These are phyloP conservation scores for Dalbergia oliveri DNA, from an alignment of 306 rosid species.

Conservation along the genomic window DNA sequence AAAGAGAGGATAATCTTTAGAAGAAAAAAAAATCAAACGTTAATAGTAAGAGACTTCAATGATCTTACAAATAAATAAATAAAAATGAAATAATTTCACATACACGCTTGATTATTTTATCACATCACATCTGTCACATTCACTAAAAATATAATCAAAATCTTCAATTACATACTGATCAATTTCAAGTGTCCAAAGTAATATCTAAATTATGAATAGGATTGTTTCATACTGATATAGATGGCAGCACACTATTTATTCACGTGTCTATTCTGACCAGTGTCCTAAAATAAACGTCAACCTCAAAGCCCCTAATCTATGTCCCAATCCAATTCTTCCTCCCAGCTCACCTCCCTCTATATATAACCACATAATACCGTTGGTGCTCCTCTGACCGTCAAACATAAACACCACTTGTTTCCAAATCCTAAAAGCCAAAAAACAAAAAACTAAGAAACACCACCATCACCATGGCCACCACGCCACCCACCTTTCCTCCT, in stretches of 20 bases:
- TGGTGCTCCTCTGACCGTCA: background rate
- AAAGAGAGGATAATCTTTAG: too few species aligned
- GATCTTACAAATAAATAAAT: too few species aligned
- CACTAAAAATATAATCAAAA: too few species aligned
- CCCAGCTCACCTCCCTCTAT: background rate
- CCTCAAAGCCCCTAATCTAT: background rate
- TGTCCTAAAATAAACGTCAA: background rate
- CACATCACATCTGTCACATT: too few species aligned
- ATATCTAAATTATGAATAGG: too few species aligned
- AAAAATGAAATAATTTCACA: too few species aligned
- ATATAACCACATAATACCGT: slow-evolving; percentile 1
- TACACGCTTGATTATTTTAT: too few species aligned
- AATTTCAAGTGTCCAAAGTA: too few species aligned
- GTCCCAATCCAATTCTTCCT: background rate
- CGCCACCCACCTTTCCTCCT: background rate
- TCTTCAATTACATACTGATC: too few species aligned
- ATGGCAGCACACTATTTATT: background rate
- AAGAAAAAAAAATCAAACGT: too few species aligned
- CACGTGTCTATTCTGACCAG: background rate
- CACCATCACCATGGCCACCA: background rate
- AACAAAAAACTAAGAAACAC: background rate
- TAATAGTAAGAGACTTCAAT: too few species aligned
- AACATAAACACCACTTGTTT: background rate
- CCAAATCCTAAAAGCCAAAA: background rate
- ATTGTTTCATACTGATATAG: too few species aligned